phyloP scores from a whole-genome alignment of 768 basidiomycete species.

The Auriscalpium vulgare region DNA sequence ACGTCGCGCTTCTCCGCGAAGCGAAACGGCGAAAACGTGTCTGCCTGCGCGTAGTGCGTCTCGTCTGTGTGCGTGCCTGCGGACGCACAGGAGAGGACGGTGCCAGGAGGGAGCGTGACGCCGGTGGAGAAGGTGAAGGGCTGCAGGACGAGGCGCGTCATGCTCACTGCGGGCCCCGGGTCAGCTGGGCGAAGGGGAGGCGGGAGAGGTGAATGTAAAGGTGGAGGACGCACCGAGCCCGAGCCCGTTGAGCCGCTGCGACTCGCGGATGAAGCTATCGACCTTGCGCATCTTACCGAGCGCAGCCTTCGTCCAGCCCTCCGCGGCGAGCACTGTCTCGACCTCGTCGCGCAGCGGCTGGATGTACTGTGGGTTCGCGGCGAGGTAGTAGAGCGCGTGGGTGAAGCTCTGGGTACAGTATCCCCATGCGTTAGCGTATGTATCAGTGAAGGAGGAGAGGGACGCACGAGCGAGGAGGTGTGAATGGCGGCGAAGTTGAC shows the following conservation, averaged over 20 bases:
- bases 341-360: constrained; percentile 19
- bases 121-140: constrained; percentile 39
- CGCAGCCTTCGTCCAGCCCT: constrained; percentile 19
- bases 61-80: constrained; percentile 24
- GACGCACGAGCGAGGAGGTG: constrained; percentile 24
- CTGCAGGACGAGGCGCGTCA: constrained; percentile 27
- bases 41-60: constrained; percentile 25
- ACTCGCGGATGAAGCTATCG: constrained; percentile 22
- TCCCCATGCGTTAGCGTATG: not conserved
- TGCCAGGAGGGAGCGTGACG: constrained; percentile 31
- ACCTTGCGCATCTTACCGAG: constrained; percentile 15
- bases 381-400: constrained; percentile 15
- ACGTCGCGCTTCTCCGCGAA: constrained; percentile 17
- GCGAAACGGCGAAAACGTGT: constrained; percentile 35
- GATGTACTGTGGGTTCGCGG: constrained; percentile 17
- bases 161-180: constrained; percentile 2
- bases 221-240: not conserved
- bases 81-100: constrained; percentile 24
- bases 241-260: constrained; percentile 9
- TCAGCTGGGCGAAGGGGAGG: not conserved
- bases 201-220: no score
- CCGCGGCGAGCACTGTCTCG: constrained; percentile 6
- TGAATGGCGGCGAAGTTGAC: constrained; percentile 33
- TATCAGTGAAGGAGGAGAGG: not conserved
- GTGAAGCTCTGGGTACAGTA: constrained; percentile 1